phyloP scores from a whole-genome alignment of 768 basidiomycete genomes.

The Collybiopsis luxurians region DNA sequence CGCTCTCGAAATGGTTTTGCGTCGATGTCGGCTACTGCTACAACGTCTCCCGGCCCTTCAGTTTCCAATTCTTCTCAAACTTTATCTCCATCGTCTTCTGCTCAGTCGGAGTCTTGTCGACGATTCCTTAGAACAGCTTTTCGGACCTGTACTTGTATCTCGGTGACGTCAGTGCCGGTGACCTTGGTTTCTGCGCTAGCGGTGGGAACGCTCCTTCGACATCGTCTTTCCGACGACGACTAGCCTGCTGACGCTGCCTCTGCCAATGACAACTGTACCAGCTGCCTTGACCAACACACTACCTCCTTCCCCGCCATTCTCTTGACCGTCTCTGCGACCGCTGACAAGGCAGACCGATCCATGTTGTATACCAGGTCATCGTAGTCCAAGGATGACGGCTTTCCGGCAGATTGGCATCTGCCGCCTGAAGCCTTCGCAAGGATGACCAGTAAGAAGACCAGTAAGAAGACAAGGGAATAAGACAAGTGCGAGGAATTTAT shows the following conservation, averaged over 20 bases:
- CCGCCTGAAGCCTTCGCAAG: constrained; percentile 93
- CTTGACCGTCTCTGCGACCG: constrained; percentile 3
- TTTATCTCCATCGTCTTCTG: too few species aligned
- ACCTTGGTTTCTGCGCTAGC: constrained; percentile 2
- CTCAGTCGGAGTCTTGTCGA: too few species aligned
- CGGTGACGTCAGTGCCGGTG: not conserved
- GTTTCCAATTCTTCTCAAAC: too few species aligned
- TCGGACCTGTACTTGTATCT: constrained; percentile 24
- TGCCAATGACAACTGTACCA: constrained; percentile 6
- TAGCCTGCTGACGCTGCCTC: not conserved
- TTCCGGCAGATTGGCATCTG: constrained; percentile 81
- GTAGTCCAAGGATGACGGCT: constrained; percentile 22
- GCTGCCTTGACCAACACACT: not conserved
- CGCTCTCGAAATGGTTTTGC: too few species aligned
- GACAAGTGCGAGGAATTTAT: constrained; percentile 92
- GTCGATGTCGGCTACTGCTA: too few species aligned
- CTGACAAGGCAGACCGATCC: constrained; percentile 37
- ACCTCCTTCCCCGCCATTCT: not conserved
- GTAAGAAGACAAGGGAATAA: constrained; percentile 99
- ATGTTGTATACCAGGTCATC: not conserved
- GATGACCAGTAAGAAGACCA: too few species aligned
- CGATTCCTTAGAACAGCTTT: constrained; percentile 44
- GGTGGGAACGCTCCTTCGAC: constrained; percentile 12
- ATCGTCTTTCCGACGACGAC: constrained; percentile 26
- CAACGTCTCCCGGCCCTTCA: too few species aligned